Evolutionary conservation across 2,329 filamentous ascomycete genomes (phyloP), one percentile per base, ranked within the genome.

Genomic region (Rutstroemia sp.): DNA sequence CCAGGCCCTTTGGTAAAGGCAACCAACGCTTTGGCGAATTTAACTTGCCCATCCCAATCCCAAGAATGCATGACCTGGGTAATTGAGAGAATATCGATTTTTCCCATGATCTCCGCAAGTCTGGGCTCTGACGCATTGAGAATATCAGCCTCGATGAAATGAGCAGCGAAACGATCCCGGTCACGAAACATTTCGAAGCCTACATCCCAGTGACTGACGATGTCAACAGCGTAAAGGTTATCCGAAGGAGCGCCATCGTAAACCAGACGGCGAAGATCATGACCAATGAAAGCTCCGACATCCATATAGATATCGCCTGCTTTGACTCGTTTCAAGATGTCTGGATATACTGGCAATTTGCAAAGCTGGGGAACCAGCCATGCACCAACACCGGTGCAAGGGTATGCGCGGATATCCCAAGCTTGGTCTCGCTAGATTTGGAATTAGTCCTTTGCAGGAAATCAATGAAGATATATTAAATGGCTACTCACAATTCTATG

Each of bases 1-100:
- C 51, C 52, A 6, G 39, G 14, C 2, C 40, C 21, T 34, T 51
- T 51, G 19, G 25, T 56, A 46, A 51, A 51, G 14, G 9, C 39
- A 17, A 65, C 30, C 48, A 51, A n/a, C 42, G 30, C 25, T 49
- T 56, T 61, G 57, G 19, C 46, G n/a, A 14, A 16, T 30, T 54
- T 51, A 12, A 57, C 17, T 23, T 76, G 73, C 4, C 65, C 63
- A 1, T 73, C 68, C 62, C 68, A 73, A 34, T 68, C 65, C 59
- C 75, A 77, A 7, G 76, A 65, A 51, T 77, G 75, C 45, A 77
- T 70, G 63, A 77, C 73, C 0, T 71, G 71, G 0, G 68, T 68
- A 2, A 74, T 66, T 36, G 73, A 67, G 6, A 77, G 60, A 12
- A 77, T 69, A 55, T 76, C 71, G 2, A 75, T 63, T n/a, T 69